phyloP scores from a whole-genome alignment of 352 stramenopile species.

The Elongisporangium undulatum region DNA sequence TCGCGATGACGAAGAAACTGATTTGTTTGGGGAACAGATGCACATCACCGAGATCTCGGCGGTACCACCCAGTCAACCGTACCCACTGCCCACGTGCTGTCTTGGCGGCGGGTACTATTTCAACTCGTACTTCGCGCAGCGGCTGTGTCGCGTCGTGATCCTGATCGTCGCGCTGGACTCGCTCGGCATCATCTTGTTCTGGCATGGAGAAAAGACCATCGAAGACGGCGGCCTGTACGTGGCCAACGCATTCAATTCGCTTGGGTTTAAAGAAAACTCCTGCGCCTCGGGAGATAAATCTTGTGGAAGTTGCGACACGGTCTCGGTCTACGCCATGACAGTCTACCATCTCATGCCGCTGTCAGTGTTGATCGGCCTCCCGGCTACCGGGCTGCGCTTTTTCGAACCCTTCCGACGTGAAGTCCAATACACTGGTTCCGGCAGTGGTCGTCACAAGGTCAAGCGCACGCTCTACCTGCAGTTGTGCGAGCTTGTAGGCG shows the following conservation, averaged over 20 bases:
- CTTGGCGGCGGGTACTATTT: conserved; percentile 42
- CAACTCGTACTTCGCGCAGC: conserved; percentile 83
- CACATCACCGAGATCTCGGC: not conserved
- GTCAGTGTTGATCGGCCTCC: conserved; percentile 59
- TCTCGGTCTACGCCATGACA: conserved; percentile 59
- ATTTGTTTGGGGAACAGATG: not conserved
- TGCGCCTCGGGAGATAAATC: conserved; percentile 16
- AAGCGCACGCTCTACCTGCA: conserved; percentile 74
- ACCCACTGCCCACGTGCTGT: conserved; percentile 33
- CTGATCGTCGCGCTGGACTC: conserved; percentile 34
- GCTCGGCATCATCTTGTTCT: conserved; percentile 44
- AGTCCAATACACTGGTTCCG: not conserved
- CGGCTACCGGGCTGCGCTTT: conserved; percentile 43
- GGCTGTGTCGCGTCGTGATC: conserved; percentile 44
- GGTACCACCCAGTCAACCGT: conserved; percentile 22
- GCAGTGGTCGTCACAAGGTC: conserved; percentile 45
- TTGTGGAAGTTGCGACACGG: conserved; percentile 53
- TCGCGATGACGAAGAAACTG: not conserved
- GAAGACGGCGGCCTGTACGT: conserved; percentile 51
- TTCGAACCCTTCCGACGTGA: conserved; percentile 73
- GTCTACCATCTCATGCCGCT: conserved; percentile 64
- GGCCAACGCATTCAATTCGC: conserved; percentile 20
- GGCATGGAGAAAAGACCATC: conserved; percentile 17
- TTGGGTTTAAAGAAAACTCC: conserved; percentile 39
- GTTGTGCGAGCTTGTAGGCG: conserved; percentile 60